Evolutionary conservation across 306 rosid species (phyloP).

Genomic region (Acacia melanoxylon): DNA sequence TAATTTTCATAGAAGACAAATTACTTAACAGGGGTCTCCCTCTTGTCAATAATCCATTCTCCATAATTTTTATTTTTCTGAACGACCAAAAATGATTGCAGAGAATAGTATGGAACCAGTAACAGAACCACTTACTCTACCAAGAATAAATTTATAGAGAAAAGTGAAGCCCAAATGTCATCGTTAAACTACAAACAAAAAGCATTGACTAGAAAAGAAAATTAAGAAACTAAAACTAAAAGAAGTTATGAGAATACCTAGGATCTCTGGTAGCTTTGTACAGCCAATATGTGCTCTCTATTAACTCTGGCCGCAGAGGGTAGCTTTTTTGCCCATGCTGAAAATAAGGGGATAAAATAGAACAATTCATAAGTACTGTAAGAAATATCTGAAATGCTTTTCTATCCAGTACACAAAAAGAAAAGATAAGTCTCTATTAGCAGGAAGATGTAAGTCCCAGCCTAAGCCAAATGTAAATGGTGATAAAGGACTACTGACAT

Average conservation of each 20-base stretch:
- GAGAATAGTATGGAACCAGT: background rate
- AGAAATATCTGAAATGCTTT: background rate
- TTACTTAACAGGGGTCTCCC: background rate
- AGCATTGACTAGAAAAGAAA: background rate
- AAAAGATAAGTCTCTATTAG: slow-evolving; percentile 4
- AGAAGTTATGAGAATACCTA: slow-evolving; percentile 57
- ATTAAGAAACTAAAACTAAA: slow-evolving; percentile 20
- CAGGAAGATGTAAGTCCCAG: slow-evolving; percentile 3
- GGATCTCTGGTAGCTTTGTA: slow-evolving; percentile 97
- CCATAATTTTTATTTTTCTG: background rate
- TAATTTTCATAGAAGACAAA: background rate
- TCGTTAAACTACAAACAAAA: slow-evolving; percentile 24
- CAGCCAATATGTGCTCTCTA: slow-evolving; percentile 99
- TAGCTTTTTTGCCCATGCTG: slow-evolving; percentile 95
- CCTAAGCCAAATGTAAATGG: slow-evolving; percentile 1
- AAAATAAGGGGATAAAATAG: slow-evolving; percentile 23
- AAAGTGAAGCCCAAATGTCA: slow-evolving; percentile 19
- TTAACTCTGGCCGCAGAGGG: slow-evolving; percentile 91
- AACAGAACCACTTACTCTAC: background rate
- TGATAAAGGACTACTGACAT: slow-evolving; percentile 23
- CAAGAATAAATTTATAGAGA: background rate
- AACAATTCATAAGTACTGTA: slow-evolving; percentile 17
- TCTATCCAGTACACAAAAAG: background rate
- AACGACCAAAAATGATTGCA: background rate
- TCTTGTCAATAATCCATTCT: background rate